These are phyloP conservation scores for Lunularia cruciata DNA, from an alignment of 225 moss, liverwort and hornwort species.

Conservation along the genomic window DNA sequence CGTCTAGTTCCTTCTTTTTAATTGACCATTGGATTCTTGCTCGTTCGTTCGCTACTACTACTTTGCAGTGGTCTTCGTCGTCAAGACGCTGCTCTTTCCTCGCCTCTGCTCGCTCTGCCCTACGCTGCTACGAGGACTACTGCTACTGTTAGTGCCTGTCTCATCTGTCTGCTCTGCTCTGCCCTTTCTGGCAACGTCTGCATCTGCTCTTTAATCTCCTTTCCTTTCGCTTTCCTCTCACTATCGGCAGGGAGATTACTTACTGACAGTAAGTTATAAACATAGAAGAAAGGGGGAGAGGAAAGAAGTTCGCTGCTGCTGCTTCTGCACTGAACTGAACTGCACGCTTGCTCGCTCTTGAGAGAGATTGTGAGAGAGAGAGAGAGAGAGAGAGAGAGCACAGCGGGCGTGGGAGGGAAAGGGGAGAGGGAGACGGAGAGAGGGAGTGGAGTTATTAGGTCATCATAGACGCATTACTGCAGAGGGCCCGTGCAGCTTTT, in stretches of 20 bases:
- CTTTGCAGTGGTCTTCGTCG: background rate
- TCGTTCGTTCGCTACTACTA: background rate
- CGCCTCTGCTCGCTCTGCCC: background rate
- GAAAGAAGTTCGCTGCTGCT: background rate
- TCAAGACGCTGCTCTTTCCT: background rate
- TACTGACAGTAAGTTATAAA: background rate
- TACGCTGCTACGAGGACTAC: background rate
- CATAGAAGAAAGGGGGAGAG: too few relatives aligned
- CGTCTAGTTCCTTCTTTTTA: background rate
- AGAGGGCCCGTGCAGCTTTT: conserved; percentile 30
- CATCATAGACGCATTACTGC: conserved; percentile 25
- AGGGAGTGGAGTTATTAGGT: conserved; percentile 23
- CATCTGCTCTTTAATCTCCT: too few relatives aligned
- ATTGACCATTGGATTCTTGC: conserved; percentile 8
- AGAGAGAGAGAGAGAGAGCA: background rate
- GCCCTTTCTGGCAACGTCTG: background rate
- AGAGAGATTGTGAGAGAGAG: background rate
- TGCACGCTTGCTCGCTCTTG: conserved; percentile 10
- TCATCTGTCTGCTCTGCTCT: background rate
- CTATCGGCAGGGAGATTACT: background rate
- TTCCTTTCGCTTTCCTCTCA: too few relatives aligned
- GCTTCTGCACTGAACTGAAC: too few relatives aligned
- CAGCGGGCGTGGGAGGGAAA: background rate
- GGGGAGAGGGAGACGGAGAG: background rate
- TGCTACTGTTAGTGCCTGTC: background rate